A percentile compares a stretch with the other conserved stretches of the same genome.
phyloP scores from a whole-genome alignment of 129 eudicot species.

The Flaveria linearis region DNA sequence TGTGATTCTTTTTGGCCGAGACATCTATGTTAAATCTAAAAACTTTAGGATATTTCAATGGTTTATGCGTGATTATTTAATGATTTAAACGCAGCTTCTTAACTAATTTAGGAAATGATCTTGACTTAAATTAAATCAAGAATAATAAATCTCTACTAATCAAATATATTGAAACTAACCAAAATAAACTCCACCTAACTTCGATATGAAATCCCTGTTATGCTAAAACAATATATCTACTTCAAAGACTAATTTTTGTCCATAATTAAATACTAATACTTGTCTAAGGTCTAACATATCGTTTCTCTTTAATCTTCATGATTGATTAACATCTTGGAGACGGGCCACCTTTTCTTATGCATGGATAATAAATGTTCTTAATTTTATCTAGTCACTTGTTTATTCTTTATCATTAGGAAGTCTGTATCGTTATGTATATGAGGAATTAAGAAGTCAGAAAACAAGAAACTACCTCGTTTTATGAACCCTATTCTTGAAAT shows the following conservation, averaged over 20 bases:
- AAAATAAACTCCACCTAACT: conserved; percentile 7
- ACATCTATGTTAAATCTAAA: conserved; percentile 7
- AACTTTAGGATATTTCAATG: conserved; percentile 1
- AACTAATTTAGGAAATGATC: conserved; percentile 2
- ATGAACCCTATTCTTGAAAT: conserved; percentile 17
- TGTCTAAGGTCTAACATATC: neutral
- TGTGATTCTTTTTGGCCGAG: neutral
- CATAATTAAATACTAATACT: neutral
- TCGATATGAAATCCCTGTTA: neutral
- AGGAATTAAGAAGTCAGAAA: conserved; percentile 1
- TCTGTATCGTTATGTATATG: neutral
- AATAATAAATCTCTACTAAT: neutral
- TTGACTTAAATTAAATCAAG: neutral
- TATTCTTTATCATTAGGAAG: conserved; percentile 9
- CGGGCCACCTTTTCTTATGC: conserved; percentile 8
- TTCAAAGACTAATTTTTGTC: neutral
- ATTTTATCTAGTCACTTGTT: neutral
- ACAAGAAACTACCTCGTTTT: conserved; percentile 17
- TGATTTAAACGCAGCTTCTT: neutral
- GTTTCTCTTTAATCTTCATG: neutral
- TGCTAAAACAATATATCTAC: neutral
- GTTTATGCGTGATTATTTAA: neutral
- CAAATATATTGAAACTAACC: neutral
- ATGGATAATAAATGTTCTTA: conserved; percentile 8
- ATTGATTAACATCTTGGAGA: conserved; percentile 8